Evolutionary conservation across 495 filamentous ascomycete genomes (phyloP).

Genomic region (Podospora appendiculata): DNA sequence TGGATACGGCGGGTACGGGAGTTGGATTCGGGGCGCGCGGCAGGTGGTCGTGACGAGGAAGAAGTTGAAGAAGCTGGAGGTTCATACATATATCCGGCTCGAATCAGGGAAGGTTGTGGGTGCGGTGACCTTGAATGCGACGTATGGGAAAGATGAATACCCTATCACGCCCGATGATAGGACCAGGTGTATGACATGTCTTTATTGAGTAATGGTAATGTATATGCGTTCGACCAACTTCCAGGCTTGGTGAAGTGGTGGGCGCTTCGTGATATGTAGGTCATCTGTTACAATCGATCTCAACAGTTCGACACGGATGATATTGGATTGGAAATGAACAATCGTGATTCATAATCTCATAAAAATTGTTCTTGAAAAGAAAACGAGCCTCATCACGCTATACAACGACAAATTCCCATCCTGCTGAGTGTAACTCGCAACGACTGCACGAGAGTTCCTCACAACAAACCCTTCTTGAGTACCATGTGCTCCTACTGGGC

Average conservation of each 20-base stretch:
- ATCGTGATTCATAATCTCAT: neutral
- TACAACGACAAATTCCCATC: no score
- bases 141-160: constrained; percentile 57
- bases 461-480: no score
- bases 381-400: no score
- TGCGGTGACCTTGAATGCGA: constrained; percentile 56
- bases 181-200: constrained; percentile 14
- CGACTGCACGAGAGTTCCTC: no score
- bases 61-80: constrained; percentile 24
- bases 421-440: no score
- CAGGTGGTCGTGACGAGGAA: constrained; percentile 45
- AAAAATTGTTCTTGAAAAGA: neutral
- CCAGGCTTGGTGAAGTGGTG: no score
- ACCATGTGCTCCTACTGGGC: no score
- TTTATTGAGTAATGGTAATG: neutral
- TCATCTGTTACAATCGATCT: no score
- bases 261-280: no score
- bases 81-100: constrained; percentile 60
- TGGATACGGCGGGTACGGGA: constrained; percentile 67
- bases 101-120: constrained; percentile 52
- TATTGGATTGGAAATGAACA: no score
- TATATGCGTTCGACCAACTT: no score
- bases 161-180: constrained; percentile 30
- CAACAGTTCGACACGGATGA: no score
- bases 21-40: constrained; percentile 52